These are phyloP conservation scores for Solanum etuberosum DNA, from an alignment of 257 asterid genomes.

Conservation along the genomic window DNA sequence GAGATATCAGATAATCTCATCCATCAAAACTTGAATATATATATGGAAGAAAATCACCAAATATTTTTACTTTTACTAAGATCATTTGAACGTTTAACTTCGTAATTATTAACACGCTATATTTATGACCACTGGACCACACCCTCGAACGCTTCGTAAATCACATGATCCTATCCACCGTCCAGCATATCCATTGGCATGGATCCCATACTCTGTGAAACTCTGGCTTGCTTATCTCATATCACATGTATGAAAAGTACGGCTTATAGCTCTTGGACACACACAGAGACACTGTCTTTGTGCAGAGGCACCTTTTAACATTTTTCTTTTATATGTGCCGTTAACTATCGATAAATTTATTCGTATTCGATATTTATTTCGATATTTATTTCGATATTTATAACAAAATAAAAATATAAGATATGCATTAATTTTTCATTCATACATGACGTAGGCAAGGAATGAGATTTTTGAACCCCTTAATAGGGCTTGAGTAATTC, in stretches of 20 bases:
- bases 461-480: too few species aligned
- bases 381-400: background rate
- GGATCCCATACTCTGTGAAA: background rate
- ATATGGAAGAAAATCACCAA: too few species aligned
- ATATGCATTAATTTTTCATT: too few species aligned
- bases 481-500: too few species aligned
- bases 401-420: background rate
- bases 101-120: accelerated
- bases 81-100: too few species aligned
- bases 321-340: background rate
- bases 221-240: background rate
- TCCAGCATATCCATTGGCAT: background rate
- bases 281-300: background rate
- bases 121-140: background rate
- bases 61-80: too few species aligned
- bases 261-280: background rate
- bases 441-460: too few species aligned
- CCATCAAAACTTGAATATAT: too few species aligned
- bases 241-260: background rate
- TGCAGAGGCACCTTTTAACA: background rate
- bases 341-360: background rate
- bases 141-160: background rate
- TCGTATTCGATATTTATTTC: background rate
- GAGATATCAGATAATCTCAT: background rate
- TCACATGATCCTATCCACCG: background rate